Evolutionary conservation across 495 filamentous ascomycete genomes (phyloP).

Genomic region (Xylaria venustula): DNA sequence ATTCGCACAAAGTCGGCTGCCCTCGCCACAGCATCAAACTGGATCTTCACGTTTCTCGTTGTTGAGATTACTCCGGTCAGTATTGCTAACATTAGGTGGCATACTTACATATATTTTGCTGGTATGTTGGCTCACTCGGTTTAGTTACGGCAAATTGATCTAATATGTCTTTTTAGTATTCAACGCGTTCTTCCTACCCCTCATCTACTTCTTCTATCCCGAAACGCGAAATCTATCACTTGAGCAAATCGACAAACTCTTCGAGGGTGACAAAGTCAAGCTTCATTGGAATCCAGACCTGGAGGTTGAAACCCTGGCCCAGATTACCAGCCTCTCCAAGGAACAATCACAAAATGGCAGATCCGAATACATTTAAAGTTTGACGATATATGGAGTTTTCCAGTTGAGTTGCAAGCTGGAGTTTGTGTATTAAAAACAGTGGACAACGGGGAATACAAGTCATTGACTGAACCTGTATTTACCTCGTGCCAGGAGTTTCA

Average conservation of each 20-base stretch:
- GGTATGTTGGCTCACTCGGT: background rate
- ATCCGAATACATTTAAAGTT: too few relatives aligned
- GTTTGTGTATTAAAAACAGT: too few relatives aligned
- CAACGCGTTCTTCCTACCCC: conserved; percentile 57
- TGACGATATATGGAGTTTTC: too few relatives aligned
- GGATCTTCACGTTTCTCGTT: conserved; percentile 50
- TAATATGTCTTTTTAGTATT: conserved; percentile 32
- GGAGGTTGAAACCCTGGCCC: background rate
- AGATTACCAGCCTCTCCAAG: background rate
- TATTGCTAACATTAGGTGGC: conserved; percentile 46
- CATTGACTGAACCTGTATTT: too few relatives aligned
- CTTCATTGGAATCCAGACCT: background rate
- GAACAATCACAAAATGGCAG: background rate
- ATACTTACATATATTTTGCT: conserved; percentile 51
- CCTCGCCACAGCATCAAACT: conserved; percentile 62
- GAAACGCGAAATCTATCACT: conserved; percentile 55
- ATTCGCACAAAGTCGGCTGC: conserved; percentile 66
- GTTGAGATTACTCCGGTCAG: conserved; percentile 51
- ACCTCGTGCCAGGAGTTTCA: too few relatives aligned
- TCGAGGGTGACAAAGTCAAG: conserved; percentile 35
- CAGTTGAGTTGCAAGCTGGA: too few relatives aligned
- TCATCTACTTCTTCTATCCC: conserved; percentile 63
- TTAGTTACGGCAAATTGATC: background rate
- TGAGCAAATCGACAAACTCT: conserved; percentile 51
- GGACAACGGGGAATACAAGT: too few relatives aligned